phyloP scores from a whole-genome alignment of 2,329 filamentous ascomycete species.

The Talaromyces sp. region DNA sequence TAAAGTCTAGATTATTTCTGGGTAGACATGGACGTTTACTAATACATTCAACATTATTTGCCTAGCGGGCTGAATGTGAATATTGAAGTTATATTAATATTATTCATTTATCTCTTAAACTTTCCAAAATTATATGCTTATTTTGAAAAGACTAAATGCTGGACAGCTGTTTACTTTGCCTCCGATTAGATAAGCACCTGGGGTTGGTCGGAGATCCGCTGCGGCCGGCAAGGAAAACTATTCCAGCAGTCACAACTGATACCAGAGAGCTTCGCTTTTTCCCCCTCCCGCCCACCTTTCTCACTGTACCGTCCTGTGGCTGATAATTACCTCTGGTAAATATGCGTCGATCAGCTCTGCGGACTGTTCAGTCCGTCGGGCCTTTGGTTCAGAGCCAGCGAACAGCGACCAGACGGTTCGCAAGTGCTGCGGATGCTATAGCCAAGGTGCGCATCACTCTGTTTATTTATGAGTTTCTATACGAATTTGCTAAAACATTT shows the following conservation, averaged over 20 bases:
- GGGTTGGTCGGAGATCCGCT: background rate
- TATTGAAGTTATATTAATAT: background rate
- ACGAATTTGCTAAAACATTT: background rate
- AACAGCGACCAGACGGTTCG: constrained; percentile 30
- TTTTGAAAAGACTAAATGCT: too few species aligned
- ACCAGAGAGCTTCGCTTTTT: background rate
- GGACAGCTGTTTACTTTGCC: too few species aligned
- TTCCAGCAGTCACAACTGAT: background rate
- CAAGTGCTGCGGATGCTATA: constrained; percentile 27
- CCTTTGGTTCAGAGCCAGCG: constrained; percentile 31
- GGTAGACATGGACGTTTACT: background rate
- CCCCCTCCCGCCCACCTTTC: background rate
- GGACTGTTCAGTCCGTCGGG: constrained; percentile 35
- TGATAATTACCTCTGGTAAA: background rate
- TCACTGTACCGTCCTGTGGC: background rate
- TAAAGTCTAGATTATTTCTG: background rate
- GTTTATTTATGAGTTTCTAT: background rate
- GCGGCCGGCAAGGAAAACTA: background rate
- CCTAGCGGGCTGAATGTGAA: background rate
- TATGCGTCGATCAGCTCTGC: constrained; percentile 39
- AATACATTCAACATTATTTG: background rate
- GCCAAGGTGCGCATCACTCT: constrained; percentile 26
- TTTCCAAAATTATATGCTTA: background rate
- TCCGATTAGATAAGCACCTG: constrained; percentile 6
- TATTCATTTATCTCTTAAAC: background rate